phyloP scores from a whole-genome alignment of 139 green algal genomes.

The Tetradesmus lagerheimii region DNA sequence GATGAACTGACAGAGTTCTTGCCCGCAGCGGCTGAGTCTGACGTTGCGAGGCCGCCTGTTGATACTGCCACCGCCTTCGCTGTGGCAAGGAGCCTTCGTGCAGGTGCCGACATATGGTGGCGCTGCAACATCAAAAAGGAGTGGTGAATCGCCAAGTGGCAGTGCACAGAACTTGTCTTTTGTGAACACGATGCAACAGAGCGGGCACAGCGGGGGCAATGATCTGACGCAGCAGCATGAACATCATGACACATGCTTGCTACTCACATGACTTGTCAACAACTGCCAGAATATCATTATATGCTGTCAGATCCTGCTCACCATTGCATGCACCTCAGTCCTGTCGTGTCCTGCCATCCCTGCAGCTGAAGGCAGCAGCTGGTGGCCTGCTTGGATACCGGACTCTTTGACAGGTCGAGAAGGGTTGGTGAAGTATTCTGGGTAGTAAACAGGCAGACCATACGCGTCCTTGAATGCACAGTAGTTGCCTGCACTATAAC shows the following conservation, averaged over 20 bases:
- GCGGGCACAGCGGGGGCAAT: too few species aligned
- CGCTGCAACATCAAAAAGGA: not conserved
- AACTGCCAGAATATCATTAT: not conserved
- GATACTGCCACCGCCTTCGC: not conserved
- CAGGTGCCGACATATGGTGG: not conserved
- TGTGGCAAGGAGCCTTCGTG: not conserved
- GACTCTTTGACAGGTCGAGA: not conserved
- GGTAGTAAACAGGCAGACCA: not conserved
- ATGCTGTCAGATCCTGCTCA: not conserved
- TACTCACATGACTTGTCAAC: too few species aligned
- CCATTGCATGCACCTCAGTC: not conserved
- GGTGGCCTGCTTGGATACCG: not conserved
- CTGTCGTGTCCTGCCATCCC: not conserved
- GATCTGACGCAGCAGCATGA: too few species aligned
- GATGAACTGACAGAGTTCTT: not conserved
- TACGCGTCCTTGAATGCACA: slow-evolving; percentile 7
- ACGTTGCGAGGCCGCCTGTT: not conserved
- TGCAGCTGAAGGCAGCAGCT: not conserved
- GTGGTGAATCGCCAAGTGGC: too few species aligned
- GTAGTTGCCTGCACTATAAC: not conserved
- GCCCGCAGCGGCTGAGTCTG: not conserved
- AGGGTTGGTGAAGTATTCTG: not conserved
- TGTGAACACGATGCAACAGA: not conserved
- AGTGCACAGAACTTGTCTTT: not conserved
- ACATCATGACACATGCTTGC: too few species aligned